A percentile compares a stretch with the other conserved stretches of the same genome.
Evolutionary conservation across 495 filamentous ascomycete genomes (phyloP).

Genomic region (Penicillium lagena): DNA sequence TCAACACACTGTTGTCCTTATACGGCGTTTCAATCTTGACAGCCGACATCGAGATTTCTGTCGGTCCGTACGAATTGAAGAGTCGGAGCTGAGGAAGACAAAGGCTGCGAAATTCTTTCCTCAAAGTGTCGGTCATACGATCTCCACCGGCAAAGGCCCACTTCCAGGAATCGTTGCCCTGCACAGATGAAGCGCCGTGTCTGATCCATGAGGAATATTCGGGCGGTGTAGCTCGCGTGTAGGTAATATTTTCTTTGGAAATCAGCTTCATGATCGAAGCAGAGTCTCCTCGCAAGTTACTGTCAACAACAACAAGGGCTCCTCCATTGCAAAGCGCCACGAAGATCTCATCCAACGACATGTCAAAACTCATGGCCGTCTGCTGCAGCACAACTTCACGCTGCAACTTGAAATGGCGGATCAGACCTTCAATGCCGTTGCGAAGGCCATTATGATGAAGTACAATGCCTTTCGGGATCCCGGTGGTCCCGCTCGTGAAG

Average conservation of each 20-base stretch:
- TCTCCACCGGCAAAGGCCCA: not conserved
- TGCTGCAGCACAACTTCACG: constrained; percentile 24
- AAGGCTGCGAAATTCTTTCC: not conserved
- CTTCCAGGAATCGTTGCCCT: not conserved
- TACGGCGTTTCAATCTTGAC: too few species aligned
- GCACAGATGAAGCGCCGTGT: constrained; percentile 5
- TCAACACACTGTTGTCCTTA: too few species aligned
- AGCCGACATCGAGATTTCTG: constrained; percentile 9
- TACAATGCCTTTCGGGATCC: constrained; percentile 30
- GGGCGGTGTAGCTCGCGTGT: constrained; percentile 22
- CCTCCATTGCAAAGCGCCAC: constrained; percentile 20
- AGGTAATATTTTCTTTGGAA: constrained; percentile 14
- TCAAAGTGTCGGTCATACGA: not conserved
- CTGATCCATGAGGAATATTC: constrained; percentile 23
- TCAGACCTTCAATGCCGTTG: constrained; percentile 20
- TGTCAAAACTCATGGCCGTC: constrained; percentile 26
- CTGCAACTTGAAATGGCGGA: constrained; percentile 3
- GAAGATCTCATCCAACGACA: constrained; percentile 22
- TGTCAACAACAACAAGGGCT: constrained; percentile 11
- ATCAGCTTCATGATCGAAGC: constrained; percentile 18
- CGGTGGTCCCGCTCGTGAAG: constrained; percentile 30
- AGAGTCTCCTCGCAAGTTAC: constrained; percentile 12
- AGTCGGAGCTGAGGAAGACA: constrained; percentile 8
- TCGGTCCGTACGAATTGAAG: constrained; percentile 22
- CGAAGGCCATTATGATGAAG: constrained; percentile 17